Base-by-base conservation (phyloP, 345 rosid genomes). In the Gossypium mustelinum region DNA sequence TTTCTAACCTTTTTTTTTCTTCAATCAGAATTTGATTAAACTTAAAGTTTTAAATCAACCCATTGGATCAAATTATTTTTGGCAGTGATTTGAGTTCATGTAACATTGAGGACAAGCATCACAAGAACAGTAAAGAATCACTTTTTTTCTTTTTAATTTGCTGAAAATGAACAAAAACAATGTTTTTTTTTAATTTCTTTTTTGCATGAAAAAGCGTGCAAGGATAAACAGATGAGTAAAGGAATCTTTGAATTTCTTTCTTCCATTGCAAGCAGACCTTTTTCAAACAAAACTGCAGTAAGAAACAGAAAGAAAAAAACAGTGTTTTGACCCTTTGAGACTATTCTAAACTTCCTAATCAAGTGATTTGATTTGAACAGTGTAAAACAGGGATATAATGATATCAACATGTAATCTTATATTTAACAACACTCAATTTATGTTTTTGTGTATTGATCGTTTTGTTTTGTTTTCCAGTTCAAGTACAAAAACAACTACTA, bases 241-340 rank as follows among this genome's bases (percentile, higher is more conserved):
- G 58, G 57, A 68, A 68, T 68, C 72, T 48, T 68, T 68, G 58
- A 25, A 68, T 24, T 13, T 24, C 25, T 44, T 68, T 8, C 72
- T 68, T 50, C 44, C 41, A 4, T 50, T 25, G 58, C 24, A 68
- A 68, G 57, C 13, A 47, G 58, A 16, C 58, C 27, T 48, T 25
- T 72, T 13, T 52, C 73, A 69, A 69, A 24, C 58, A 29, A 14
- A 29, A 51, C 73, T 64, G 16, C 24, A 41, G 16, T 17, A 3
- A 1, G 16, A 9, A 64, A 4, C 41, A 34, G 41, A 34, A 34
- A 34, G 41, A 34, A 34, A 34, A 34, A 34, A 64, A 22, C 44
- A 41, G 50, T 41, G 1, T 41, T 63, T 63, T 10, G 27, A 64
- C 17, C 43, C 16, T n/a, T 64, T n/a, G 50, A 14, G 69, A 64